These are phyloP conservation scores for Gliomastix tumulicola DNA, from an alignment of 2,329 filamentous ascomycete species.

Conservation along the genomic window DNA sequence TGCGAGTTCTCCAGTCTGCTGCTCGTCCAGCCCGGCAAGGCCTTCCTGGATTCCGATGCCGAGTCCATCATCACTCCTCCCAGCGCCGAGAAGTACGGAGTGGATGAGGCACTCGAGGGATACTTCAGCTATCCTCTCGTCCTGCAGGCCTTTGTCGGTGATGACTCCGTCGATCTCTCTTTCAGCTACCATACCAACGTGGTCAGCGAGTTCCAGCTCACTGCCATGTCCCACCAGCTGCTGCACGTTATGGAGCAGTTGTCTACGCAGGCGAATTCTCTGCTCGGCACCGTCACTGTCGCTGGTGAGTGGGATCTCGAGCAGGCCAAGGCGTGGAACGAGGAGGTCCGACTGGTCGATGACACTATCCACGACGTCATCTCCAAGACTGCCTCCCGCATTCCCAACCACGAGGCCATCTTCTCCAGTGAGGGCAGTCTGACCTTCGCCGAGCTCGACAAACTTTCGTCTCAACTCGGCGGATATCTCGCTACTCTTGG, in stretches of 20 bases:
- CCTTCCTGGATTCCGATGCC: background rate
- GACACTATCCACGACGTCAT: constrained; percentile 6
- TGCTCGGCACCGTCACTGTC: background rate
- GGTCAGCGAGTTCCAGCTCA: background rate
- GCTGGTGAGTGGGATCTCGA: background rate
- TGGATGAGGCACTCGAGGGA: constrained; percentile 17
- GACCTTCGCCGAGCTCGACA: constrained; percentile 3
- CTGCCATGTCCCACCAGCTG: constrained; percentile 1
- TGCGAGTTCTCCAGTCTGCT: constrained; percentile 13
- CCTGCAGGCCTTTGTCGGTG: background rate
- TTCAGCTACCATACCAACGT: constrained; percentile 2
- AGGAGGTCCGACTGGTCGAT: background rate
- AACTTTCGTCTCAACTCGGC: background rate
- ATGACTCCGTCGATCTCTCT: background rate
- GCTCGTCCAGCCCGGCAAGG: constrained; percentile 8
- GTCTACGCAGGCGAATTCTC: background rate
- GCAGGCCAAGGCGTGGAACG: background rate
- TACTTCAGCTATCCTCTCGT: constrained; percentile 5
- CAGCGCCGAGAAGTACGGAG: background rate
- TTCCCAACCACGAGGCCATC: constrained; percentile 6
- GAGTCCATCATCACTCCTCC: background rate
- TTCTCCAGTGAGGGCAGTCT: constrained; percentile 3
- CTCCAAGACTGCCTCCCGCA: background rate
- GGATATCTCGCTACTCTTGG: constrained; percentile 7
- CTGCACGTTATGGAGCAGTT: constrained; percentile 2